These are phyloP conservation scores for Saccharomyces paradoxus DNA, from an alignment of 805 yeast species.

Conservation along the genomic window DNA sequence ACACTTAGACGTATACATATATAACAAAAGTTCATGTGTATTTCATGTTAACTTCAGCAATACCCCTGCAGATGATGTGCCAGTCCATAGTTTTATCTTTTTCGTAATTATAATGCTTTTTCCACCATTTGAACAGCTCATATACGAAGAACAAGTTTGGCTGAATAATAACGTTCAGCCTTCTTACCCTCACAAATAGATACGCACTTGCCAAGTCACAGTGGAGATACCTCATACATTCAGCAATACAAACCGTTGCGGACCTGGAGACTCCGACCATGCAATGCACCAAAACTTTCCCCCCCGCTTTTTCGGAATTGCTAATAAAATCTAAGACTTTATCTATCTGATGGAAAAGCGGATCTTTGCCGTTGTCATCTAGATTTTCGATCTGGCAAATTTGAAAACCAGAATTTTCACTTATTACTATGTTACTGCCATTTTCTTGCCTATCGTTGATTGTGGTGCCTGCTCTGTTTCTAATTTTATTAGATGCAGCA, in stretches of 20 bases:
- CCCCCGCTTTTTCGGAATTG: constrained; percentile 36
- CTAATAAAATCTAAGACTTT: constrained; percentile 61
- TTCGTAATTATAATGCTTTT: constrained; percentile 19
- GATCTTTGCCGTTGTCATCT: constrained; percentile 88
- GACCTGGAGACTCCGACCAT: constrained; percentile 93
- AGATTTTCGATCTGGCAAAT: constrained; percentile 58
- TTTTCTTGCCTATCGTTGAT: neutral
- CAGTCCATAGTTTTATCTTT: constrained; percentile 66
- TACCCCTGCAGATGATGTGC: constrained; percentile 79
- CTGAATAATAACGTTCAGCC: constrained; percentile 87
- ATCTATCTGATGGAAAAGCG: constrained; percentile 53
- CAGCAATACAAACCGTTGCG: constrained; percentile 93
- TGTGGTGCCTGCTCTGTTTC: neutral
- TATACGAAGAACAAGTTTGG: constrained; percentile 90
- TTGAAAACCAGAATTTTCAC: constrained; percentile 16
- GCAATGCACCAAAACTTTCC: constrained; percentile 74
- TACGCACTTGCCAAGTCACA: constrained; percentile 72
- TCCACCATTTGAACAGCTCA: constrained; percentile 57
- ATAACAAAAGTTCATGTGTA: constrained; percentile 33
- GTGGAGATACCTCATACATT: constrained; percentile 71
- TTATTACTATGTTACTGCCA: constrained; percentile 1
- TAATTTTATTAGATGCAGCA: neutral
- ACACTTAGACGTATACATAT: neutral
- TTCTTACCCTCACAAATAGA: constrained; percentile 76
- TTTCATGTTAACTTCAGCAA: constrained; percentile 65